These are phyloP conservation scores for Magnusiomyces suaveolens DNA, from an alignment of 1,139 yeast species.

Conservation along the genomic window DNA sequence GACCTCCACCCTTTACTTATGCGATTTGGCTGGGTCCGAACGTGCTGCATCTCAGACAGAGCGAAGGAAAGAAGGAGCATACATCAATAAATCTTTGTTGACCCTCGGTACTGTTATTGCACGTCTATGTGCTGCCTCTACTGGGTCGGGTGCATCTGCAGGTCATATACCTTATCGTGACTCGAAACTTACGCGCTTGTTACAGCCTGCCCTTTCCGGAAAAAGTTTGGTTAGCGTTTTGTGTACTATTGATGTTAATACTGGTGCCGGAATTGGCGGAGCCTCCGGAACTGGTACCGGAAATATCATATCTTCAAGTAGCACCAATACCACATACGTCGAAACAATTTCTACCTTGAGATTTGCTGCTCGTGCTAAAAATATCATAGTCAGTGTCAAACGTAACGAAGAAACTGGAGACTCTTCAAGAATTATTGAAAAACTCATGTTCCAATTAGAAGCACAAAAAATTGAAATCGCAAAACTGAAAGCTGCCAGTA, in stretches of 20 bases:
- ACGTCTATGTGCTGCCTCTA: conserved; percentile 38
- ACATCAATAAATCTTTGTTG: conserved; percentile 68
- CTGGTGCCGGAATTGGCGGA: conserved; percentile 58
- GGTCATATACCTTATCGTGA: conserved; percentile 68
- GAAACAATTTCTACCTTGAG: conserved; percentile 74
- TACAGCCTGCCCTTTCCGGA: conserved; percentile 82
- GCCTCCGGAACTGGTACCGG: conserved; percentile 71
- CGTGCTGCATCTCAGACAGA: conserved; percentile 68
- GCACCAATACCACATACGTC: conserved; percentile 27
- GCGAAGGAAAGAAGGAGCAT: conserved; percentile 68
- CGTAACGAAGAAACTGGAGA: conserved; percentile 32
- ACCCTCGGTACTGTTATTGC: conserved; percentile 76
- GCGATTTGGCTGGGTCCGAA: conserved; percentile 86
- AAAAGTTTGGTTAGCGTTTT: conserved; percentile 74
- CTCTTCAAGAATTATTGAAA: conserved; percentile 20
- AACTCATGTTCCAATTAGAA: conserved; percentile 32
- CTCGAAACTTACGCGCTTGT: conserved; percentile 70
- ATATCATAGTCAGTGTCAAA: conserved; percentile 57
- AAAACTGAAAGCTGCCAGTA: conserved; percentile 18
- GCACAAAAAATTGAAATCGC: conserved; percentile 34
- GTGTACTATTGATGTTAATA: conserved; percentile 43
- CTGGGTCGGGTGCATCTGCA: conserved; percentile 57
- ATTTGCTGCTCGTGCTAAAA: conserved; percentile 73
- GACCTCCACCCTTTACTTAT: conserved; percentile 60
- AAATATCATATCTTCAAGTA: conserved; percentile 56